Percentiles rank a stretch among this genome's conserved stretches.
These are phyloP conservation scores for Somion occarium DNA, from an alignment of 1,284 basidiomycete genomes.

Conservation along the genomic window DNA sequence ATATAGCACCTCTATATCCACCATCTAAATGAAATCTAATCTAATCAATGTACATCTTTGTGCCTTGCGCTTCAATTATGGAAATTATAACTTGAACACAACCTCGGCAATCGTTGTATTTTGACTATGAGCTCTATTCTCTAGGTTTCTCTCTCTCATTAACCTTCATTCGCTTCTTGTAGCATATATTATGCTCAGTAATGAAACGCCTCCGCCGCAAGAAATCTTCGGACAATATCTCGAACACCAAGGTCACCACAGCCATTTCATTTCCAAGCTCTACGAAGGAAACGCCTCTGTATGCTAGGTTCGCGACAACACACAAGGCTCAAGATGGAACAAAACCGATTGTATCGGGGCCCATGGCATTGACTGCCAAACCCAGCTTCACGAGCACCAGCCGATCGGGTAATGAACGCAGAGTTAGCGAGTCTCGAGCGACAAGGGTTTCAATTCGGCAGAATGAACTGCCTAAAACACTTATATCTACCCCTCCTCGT, in stretches of 20 bases:
- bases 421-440: not conserved
- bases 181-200: slow-evolving; percentile 10
- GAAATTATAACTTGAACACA: not conserved
- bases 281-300: slow-evolving; percentile 19
- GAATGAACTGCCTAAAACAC: not conserved
- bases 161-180: not conserved
- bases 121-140: not conserved
- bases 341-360: slow-evolving; percentile 27
- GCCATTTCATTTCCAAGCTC: slow-evolving; percentile 10
- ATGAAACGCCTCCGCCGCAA: slow-evolving; percentile 10
- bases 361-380: slow-evolving; percentile 19
- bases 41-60: not conserved
- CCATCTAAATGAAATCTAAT: not conserved
- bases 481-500: not conserved
- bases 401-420: not conserved
- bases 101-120: not conserved
- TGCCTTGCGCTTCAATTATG: not conserved
- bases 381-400: slow-evolving; percentile 8
- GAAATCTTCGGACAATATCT: slow-evolving; percentile 6
- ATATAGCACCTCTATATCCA: no score
- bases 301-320: slow-evolving; percentile 24
- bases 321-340: slow-evolving; percentile 13
- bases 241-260: slow-evolving; percentile 12
- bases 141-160: not conserved
- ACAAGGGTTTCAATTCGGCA: slow-evolving; percentile 2